Conservation (phyloP, 805 yeast species). For the Nakazawaea pomicola region DNA sequence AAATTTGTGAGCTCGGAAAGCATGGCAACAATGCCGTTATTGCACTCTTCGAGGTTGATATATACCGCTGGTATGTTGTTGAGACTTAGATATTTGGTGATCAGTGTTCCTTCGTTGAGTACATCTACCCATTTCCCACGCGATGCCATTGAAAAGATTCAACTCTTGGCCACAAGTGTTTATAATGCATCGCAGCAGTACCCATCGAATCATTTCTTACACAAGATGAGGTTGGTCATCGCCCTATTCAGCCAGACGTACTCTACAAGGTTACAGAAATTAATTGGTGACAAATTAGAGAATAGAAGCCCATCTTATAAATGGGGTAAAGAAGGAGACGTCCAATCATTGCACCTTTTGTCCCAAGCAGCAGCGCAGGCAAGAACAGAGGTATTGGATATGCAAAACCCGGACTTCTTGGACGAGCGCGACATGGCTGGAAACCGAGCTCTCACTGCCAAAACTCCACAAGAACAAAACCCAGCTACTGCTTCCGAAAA, state of each 20-base stretch:
- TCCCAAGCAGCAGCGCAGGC: conserved; percentile 26
- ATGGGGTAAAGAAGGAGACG: conserved; percentile 4
- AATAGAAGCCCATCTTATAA: not conserved
- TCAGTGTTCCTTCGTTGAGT: conserved; percentile 43
- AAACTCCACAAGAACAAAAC: too few species aligned
- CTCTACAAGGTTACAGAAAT: conserved; percentile 41
- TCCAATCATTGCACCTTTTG: conserved; percentile 17
- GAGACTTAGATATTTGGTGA: conserved; percentile 49
- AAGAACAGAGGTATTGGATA: not conserved
- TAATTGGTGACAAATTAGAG: not conserved
- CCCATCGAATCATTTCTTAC: conserved; percentile 44
- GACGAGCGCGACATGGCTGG: too few species aligned
- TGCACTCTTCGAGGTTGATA: conserved; percentile 51
- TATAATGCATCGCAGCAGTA: conserved; percentile 27
- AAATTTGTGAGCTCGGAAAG: conserved; percentile 36
- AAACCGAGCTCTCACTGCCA: too few species aligned
- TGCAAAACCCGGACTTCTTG: too few species aligned
- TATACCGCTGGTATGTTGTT: conserved; percentile 62
- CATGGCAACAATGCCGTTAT: conserved; percentile 53
- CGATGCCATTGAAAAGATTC: conserved; percentile 28
- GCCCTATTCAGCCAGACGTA: conserved; percentile 60
- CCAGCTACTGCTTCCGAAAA: not conserved
- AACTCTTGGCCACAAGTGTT: conserved; percentile 20
- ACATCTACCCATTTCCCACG: conserved; percentile 44
- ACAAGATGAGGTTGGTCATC: conserved; percentile 50